Conservation (phyloP, 2,329 filamentous ascomycete genomes). For the Pyrenochaeta sp. region DNA sequence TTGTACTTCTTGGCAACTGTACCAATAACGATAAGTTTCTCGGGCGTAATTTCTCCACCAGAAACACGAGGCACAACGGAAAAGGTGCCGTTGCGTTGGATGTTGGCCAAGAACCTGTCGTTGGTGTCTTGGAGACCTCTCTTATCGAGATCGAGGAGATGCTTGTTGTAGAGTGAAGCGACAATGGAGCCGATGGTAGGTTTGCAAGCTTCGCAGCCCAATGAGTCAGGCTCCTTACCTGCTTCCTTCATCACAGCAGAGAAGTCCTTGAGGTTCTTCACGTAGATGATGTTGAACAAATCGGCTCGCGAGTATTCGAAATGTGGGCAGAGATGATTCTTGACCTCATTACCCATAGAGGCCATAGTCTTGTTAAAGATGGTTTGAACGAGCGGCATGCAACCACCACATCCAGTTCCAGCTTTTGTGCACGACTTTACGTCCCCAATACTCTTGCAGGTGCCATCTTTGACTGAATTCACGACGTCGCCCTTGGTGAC, state of each 20-base stretch:
- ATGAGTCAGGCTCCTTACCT: slow-evolving; percentile 73
- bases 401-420: slow-evolving; percentile 88
- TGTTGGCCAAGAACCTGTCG: slow-evolving; percentile 86
- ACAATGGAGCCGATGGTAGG: slow-evolving; percentile 82
- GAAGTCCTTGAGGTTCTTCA: slow-evolving; percentile 78
- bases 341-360: slow-evolving; percentile 84
- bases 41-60: slow-evolving; percentile 85
- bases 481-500: slow-evolving; percentile 85
- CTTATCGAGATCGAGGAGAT: slow-evolving; percentile 74
- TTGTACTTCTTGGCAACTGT: slow-evolving; percentile 83
- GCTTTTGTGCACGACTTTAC: slow-evolving; percentile 92
- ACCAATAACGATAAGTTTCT: slow-evolving; percentile 83
- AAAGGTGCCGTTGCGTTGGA: slow-evolving; percentile 90
- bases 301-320: slow-evolving; percentile 85
- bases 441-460: slow-evolving; percentile 80
- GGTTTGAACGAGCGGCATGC: slow-evolving; percentile 84
- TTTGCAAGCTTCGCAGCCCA: slow-evolving; percentile 88
- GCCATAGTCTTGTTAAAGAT: slow-evolving; percentile 92
- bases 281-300: slow-evolving; percentile 87
- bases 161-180: slow-evolving; percentile 81
- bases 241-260: slow-evolving; percentile 78
- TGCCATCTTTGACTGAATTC: slow-evolving; percentile 74
- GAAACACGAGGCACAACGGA: slow-evolving; percentile 85
- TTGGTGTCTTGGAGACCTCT: slow-evolving; percentile 90
- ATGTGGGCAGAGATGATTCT: slow-evolving; percentile 84